These are phyloP conservation scores for Tagetes erecta DNA, from an alignment of 129 eudicot genomes.

Conservation along the genomic window DNA sequence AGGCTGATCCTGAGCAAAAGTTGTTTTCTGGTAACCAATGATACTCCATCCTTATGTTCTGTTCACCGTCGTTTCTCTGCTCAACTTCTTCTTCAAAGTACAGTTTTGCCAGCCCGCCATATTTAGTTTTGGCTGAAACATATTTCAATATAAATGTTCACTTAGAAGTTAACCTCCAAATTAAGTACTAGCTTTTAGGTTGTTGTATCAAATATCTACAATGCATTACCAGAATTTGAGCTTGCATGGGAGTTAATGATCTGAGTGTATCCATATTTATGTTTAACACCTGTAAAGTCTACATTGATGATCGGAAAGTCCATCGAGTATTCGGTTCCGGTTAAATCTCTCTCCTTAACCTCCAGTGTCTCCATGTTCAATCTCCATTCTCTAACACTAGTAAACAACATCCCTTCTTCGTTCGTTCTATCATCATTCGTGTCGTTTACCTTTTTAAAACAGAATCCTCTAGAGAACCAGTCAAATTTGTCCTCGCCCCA, in stretches of 20 bases:
- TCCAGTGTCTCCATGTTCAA: conserved; percentile 33
- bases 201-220: neutral
- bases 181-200: no score
- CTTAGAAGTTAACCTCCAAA: no score
- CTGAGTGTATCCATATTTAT: conserved; percentile 29
- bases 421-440: neutral
- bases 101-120: conserved; percentile 61
- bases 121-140: conserved; percentile 38
- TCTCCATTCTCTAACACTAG: conserved; percentile 38
- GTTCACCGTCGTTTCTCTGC: conserved; percentile 10
- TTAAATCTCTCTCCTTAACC: conserved; percentile 34
- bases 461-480: conserved; percentile 38
- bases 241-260: conserved; percentile 33
- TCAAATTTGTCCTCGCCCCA: conserved; percentile 36
- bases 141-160: no score
- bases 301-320: conserved; percentile 33
- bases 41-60: conserved; percentile 33
- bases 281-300: conserved; percentile 31
- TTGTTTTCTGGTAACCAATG: conserved; percentile 43
- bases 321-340: conserved; percentile 36
- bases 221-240: conserved; percentile 26
- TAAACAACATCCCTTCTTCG: conserved; percentile 28
- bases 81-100: conserved; percentile 36
- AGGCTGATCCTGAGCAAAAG: conserved; percentile 47
- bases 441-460: neutral